Evolutionary conservation across 1,284 basidiomycete genomes (phyloP).

Genomic region (Melanopsichium pennsylvanicum): DNA sequence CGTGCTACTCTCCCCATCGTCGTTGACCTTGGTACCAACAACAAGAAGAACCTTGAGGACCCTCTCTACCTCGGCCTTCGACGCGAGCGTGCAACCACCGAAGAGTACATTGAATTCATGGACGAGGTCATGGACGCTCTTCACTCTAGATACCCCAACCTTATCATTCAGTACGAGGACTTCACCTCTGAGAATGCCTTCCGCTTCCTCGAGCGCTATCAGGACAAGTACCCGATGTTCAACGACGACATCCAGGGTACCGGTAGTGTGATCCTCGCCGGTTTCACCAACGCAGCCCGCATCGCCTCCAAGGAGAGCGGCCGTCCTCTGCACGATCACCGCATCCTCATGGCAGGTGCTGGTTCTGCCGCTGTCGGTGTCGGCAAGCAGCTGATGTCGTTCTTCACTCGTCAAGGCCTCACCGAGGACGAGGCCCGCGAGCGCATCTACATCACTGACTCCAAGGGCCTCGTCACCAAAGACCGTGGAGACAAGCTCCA

Average conservation of each 20-base stretch:
- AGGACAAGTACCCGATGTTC: conserved; percentile 63
- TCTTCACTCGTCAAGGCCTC: conserved; percentile 60
- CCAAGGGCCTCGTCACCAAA: conserved; percentile 62
- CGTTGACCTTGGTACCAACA: conserved; percentile 79
- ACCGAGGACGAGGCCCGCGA: conserved; percentile 58
- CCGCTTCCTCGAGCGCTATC: conserved; percentile 61
- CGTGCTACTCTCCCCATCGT: conserved; percentile 84
- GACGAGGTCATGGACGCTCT: conserved; percentile 87
- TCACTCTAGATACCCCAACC: conserved; percentile 73
- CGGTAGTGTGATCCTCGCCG: conserved; percentile 79
- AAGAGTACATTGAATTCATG: conserved; percentile 75
- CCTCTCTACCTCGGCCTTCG: conserved; percentile 85
- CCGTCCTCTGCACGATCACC: conserved; percentile 76
- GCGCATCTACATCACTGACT: conserved; percentile 63
- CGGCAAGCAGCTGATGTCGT: conserved; percentile 63
- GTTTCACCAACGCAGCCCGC: conserved; percentile 86
- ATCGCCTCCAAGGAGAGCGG: conserved; percentile 78
- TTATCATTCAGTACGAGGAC: conserved; percentile 83
- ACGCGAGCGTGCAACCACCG: conserved; percentile 63
- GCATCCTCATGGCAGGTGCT: conserved; percentile 89
- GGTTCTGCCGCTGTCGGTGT: conserved; percentile 84
- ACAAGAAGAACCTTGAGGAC: conserved; percentile 80
- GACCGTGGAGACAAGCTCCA: conserved; percentile 60
- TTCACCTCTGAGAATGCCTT: conserved; percentile 65
- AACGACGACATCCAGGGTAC: conserved; percentile 84